A percentile compares a stretch with the other conserved stretches of the same genome.
phyloP scores from a whole-genome alignment of 257 asterid genomes.

The Jasminum sambac region DNA sequence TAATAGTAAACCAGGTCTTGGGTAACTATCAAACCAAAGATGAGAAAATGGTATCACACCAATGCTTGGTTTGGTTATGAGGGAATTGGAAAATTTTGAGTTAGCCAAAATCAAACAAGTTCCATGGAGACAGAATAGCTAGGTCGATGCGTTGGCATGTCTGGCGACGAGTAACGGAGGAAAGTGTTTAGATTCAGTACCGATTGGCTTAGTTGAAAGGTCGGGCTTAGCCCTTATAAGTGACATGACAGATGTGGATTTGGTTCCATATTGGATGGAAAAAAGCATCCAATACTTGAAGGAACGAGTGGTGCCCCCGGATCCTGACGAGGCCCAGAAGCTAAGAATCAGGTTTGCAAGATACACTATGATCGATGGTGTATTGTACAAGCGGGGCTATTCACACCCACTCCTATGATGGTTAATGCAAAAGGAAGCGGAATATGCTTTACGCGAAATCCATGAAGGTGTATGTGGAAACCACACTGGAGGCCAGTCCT shows the following conservation, averaged over 20 bases:
- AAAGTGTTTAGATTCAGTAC: neutral
- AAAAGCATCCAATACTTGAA: neutral
- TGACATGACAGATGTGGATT: neutral
- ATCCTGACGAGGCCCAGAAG: neutral
- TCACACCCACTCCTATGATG: neutral
- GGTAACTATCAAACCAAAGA: too few relatives aligned
- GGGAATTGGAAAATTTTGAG: too few relatives aligned
- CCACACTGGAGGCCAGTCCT: too few relatives aligned
- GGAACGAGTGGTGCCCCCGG: neutral
- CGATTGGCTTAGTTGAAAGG: neutral
- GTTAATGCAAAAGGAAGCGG: too few relatives aligned
- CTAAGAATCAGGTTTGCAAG: neutral
- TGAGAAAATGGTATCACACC: neutral
- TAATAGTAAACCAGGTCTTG: neutral
- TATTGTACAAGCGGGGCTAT: neutral
- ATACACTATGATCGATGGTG: neutral
- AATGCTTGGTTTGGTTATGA: too few relatives aligned
- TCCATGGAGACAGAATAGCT: too few relatives aligned
- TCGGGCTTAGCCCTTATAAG: too few relatives aligned
- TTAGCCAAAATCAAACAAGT: too few relatives aligned
- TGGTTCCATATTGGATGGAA: too few relatives aligned
- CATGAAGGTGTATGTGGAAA: too few relatives aligned
- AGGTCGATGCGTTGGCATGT: neutral
- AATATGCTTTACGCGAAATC: too few relatives aligned
- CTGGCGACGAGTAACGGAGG: neutral